Conservation (phyloP, 257 asterid genomes). For the Euphrasia confusa region DNA sequence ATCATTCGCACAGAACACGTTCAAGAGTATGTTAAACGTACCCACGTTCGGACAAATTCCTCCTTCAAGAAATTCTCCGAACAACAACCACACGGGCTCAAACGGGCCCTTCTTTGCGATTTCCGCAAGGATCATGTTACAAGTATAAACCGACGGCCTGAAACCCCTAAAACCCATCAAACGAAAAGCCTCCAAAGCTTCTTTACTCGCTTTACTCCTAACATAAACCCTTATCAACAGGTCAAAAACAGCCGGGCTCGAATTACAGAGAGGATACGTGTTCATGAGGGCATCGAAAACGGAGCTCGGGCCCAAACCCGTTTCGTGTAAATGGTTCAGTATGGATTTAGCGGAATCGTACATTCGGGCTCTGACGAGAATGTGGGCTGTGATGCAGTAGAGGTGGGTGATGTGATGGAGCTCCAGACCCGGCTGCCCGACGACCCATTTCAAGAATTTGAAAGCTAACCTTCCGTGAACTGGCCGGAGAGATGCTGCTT, state of each 20-base stretch:
- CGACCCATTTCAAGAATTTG: conserved; percentile 75
- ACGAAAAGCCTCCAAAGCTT: conserved; percentile 53
- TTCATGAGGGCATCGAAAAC: conserved; percentile 62
- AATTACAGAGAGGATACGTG: conserved; percentile 72
- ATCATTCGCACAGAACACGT: conserved; percentile 66
- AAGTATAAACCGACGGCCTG: conserved; percentile 65
- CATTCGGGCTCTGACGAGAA: conserved; percentile 89
- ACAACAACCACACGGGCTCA: conserved; percentile 66
- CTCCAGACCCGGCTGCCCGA: conserved; percentile 77
- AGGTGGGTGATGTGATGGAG: conserved; percentile 53
- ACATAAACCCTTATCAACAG: conserved; percentile 69
- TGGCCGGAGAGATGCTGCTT: conserved; percentile 52
- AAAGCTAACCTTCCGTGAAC: conserved; percentile 87
- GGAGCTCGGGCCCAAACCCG: conserved; percentile 45
- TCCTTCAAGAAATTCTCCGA: conserved; percentile 59
- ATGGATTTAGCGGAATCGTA: conserved; percentile 54
- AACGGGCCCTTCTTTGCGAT: conserved; percentile 35
- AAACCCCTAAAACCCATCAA: conserved; percentile 62
- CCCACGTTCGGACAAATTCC: conserved; percentile 58
- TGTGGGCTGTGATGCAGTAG: conserved; percentile 70
- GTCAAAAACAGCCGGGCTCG: conserved; percentile 92
- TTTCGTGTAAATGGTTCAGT: conserved; percentile 38
- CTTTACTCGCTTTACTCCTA: conserved; percentile 37
- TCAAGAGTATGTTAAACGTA: conserved; percentile 70
- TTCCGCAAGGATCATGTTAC: conserved; percentile 69